phyloP scores from a whole-genome alignment of 805 yeast genomes.

The Pichia thaimueangensis region DNA sequence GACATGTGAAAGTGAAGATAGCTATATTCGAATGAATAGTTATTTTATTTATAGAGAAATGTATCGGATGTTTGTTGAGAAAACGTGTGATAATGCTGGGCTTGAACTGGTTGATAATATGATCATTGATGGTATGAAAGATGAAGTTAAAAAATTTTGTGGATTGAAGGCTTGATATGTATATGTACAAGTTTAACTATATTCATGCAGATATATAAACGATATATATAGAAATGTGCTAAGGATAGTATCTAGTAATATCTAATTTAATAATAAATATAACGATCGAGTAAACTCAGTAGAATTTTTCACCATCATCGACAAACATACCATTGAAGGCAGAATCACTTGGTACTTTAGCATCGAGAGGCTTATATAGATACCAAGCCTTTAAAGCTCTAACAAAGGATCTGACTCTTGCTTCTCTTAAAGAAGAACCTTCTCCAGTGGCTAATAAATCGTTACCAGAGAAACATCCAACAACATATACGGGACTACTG shows the following conservation, averaged over 20 bases:
- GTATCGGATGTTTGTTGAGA: conserved; percentile 4
- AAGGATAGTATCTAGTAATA: too few relatives aligned
- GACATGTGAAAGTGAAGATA: conserved; percentile 4
- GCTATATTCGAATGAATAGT: conserved; percentile 10
- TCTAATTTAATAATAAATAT: too few relatives aligned
- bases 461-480: conserved; percentile 83
- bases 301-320: conserved; percentile 33
- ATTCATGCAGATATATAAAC: neutral
- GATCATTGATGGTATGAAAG: conserved; percentile 8
- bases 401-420: conserved; percentile 86
- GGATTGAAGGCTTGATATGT: neutral
- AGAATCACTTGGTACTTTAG: conserved; percentile 56
- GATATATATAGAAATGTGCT: too few relatives aligned
- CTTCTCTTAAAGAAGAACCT: conserved; percentile 85
- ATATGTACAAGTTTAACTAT: conserved; percentile 3
- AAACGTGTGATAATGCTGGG: conserved; percentile 4
- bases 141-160: neutral
- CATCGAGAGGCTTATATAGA: conserved; percentile 73
- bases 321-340: conserved; percentile 32
- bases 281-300: conserved; percentile 2
- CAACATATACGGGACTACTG: conserved; percentile 77
- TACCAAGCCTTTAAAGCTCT: conserved; percentile 89
- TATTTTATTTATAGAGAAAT: conserved; percentile 8
- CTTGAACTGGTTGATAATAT: conserved; percentile 12
- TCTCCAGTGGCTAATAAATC: conserved; percentile 89